These are phyloP conservation scores for Penicillium palitans DNA, from an alignment of 2,329 filamentous ascomycete genomes.

Conservation along the genomic window DNA sequence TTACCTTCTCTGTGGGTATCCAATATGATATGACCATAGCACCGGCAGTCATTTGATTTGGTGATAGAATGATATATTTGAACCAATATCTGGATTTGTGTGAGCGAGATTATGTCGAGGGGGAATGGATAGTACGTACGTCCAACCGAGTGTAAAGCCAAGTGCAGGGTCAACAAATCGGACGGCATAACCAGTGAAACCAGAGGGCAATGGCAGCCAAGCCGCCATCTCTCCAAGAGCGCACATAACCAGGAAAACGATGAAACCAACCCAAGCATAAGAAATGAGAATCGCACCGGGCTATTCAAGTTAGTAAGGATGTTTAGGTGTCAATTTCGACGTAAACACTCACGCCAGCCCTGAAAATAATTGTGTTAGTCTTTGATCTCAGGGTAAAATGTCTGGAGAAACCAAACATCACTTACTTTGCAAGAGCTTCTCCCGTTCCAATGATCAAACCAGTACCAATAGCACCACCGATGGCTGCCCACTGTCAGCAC, in stretches of 20 bases:
- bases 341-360: conserved; percentile 38
- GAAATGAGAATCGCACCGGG: conserved; percentile 47
- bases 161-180: conserved; percentile 79
- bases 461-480: conserved; percentile 47
- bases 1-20: conserved; percentile 64
- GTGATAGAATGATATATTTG: conserved; percentile 81
- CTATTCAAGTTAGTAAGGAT: conserved; percentile 20
- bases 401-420: not conserved
- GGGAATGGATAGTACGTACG: conserved; percentile 44
- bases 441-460: conserved; percentile 46
- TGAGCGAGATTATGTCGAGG: conserved; percentile 1
- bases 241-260: conserved; percentile 81
- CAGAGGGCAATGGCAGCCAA: conserved; percentile 74
- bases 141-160: conserved; percentile 75
- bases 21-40: conserved; percentile 78
- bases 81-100: conserved; percentile 53
- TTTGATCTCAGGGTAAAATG: not conserved
- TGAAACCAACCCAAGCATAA: conserved; percentile 46
- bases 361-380: conserved; percentile 22
- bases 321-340: not conserved
- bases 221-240: conserved; percentile 81
- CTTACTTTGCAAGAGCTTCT: conserved; percentile 39
- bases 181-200: conserved; percentile 78
- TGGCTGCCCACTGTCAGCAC: conserved; percentile 30
- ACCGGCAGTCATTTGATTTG: conserved; percentile 81